These are phyloP conservation scores for Colletotrichum abscissum DNA, from an alignment of 2,329 filamentous ascomycete genomes.

Conservation along the genomic window DNA sequence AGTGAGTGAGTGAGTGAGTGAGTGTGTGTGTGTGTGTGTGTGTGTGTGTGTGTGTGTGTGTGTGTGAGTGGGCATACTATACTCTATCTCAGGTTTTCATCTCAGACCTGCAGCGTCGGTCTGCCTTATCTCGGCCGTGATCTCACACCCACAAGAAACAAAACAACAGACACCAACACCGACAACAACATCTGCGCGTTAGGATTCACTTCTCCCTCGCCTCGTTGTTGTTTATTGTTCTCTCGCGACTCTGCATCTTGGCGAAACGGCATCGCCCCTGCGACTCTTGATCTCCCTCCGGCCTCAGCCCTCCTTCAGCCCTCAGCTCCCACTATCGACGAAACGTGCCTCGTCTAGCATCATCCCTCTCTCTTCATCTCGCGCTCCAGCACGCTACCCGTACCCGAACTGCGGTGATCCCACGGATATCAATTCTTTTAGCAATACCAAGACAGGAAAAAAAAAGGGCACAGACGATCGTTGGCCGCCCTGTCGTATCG, in stretches of 20 bases:
- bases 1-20: not conserved
- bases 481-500: not conserved
- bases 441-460: not conserved
- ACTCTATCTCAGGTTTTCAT: constrained; percentile 9
- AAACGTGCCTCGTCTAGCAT: constrained; percentile 23
- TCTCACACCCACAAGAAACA: not conserved
- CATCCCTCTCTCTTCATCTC: constrained; percentile 5
- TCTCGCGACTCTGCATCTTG: not conserved
- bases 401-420: not conserved
- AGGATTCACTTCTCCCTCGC: not conserved
- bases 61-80: too few relatives aligned
- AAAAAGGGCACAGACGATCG: constrained; percentile 3
- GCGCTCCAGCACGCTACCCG: not conserved
- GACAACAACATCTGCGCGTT: not conserved
- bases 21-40: too few relatives aligned
- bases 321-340: constrained; percentile 24
- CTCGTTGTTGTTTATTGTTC: not conserved
- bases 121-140: constrained; percentile 15
- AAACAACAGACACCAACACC: not conserved
- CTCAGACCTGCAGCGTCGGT: constrained; percentile 10
- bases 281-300: not conserved
- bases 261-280: not conserved
- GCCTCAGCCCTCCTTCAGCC: not conserved
- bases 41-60: too few relatives aligned
- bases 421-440: not conserved